Base-by-base conservation (phyloP, 2,329 filamentous ascomycete species). In the Volutella citrinella region DNA sequence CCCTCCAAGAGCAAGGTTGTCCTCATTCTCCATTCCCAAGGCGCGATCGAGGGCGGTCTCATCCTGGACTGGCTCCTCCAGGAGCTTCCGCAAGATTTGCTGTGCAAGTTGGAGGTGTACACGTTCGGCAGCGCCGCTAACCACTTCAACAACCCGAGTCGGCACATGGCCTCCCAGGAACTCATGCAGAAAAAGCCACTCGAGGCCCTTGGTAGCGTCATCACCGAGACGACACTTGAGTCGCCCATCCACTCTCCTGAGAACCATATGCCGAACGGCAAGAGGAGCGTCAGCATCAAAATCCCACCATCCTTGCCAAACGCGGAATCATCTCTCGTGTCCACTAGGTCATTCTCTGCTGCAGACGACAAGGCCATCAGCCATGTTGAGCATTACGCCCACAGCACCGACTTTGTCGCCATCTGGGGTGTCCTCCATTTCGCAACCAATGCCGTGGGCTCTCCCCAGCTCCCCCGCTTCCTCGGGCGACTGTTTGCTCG, bases 41-140 rank as follows among this genome's bases (percentile, higher is more conserved):
- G 87, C 5, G 84, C 74, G 11, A 86, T 91, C 31, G 80, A 87
- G 52, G 82, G 80, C 3, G 75, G 82, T 4, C 64, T 89, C 35
- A 79, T 87, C 6, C 60, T 90, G 7, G 86, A 93, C 61, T 87
- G 84, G 82, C 69, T 91, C 3, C 67, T 89, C 2, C 78, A 82
- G 43, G 84, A 89, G 52, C 61, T 87, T 10, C 76, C 82, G 0
- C 77, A 80, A 37, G 72, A 82, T 42, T 63, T 82, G 5, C 64
- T 88, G 6, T 60, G 68, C 3, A 84, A 87, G 48, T 69, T 89
- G 1, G 85, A 91, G 58, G 75, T 91, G 4, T 83, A 82, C 58
- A 90, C 85, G 0, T 91, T 91, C 55, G 86, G 84, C 18, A 84
- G 78, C 37, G 85, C 84, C 0, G 82, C 86, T 1, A 87, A 87